phyloP scores from a whole-genome alignment of 306 rosid species.

The Lathyrus oleraceus region DNA sequence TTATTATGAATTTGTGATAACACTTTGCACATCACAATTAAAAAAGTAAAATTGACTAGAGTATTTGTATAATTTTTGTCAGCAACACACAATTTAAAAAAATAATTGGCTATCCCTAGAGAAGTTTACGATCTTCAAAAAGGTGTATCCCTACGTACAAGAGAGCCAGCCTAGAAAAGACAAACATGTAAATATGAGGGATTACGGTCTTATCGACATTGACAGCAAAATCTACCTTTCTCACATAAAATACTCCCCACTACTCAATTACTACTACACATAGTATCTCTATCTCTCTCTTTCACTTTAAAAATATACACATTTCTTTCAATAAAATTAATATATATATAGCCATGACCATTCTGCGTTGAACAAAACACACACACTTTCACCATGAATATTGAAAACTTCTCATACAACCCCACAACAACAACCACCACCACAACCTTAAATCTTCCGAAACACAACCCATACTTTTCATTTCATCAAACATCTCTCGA shows the following conservation, averaged over 20 bases:
- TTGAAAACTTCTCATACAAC: slow-evolving; percentile 17
- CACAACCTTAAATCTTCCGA: neutral
- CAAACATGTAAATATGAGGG: slow-evolving; percentile 32
- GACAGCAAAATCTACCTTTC: slow-evolving; percentile 33
- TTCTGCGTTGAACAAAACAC: neutral
- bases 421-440: neutral
- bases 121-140: neutral
- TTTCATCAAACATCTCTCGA: slow-evolving; percentile 48
- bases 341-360: slow-evolving; percentile 8
- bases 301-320: neutral
- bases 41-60: no score
- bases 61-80: no score
- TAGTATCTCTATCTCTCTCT: neutral
- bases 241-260: neutral
- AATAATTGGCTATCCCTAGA: neutral
- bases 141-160: neutral
- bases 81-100: no score
- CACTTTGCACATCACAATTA: no score
- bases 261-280: neutral
- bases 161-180: neutral
- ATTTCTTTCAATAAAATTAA: neutral
- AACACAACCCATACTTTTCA: neutral
- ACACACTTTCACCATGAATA: slow-evolving; percentile 19
- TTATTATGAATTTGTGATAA: no score
- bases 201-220: slow-evolving; percentile 43